Base-by-base conservation (phyloP, 2,329 filamentous ascomycete genomes). In the Fusarium palustre region DNA sequence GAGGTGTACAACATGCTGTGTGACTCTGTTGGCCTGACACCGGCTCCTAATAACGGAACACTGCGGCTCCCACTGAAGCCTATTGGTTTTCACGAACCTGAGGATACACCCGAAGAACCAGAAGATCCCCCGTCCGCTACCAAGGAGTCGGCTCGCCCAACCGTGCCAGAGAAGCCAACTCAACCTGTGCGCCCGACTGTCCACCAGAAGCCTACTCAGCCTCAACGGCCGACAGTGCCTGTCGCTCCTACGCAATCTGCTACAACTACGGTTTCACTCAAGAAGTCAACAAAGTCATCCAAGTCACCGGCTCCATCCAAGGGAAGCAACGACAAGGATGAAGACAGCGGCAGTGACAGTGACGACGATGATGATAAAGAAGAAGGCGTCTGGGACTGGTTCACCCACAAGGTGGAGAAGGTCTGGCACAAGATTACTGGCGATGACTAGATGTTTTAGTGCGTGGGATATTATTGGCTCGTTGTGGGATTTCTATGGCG, bases 1-100 rank as follows among this genome's bases (percentile, higher is more conserved):
- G 92, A 97, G 75, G 92, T 98, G 11, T 98, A 98, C 81, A 97
- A 97, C 75, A 92, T 98, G 66, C 81, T 98, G 45, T 97, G 95
- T 77, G 94, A 97, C 79, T 94, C 92, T 1, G 81, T 98, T 28
- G 90, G 91, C 15, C 82, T 98, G 59, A 78, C 76, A 5, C 92
- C 94, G 0, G 85, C 85, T 55, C 88, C 92, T 1, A 97, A 97
- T 77, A 98, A 98, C 76, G 95, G 95, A 50, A 97, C 94, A 0
- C 81, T 97, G 8, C 85, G 90, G 13, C 84, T 95, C 15, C 92
- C 92, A 0, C 80, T 95, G 25, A 85, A 84, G 60, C 83, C 90
- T 0, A 76, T 88, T 15, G 91, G 91, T 7, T 76, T 87, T 3
- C 92, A 94, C 75, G 83, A 85, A 48, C 75, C 83, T 0, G 83